Evolutionary conservation across 441 rosid genomes (phyloP), one percentile per base, ranked within the genome.

Genomic region (Biscutella laevigata): DNA sequence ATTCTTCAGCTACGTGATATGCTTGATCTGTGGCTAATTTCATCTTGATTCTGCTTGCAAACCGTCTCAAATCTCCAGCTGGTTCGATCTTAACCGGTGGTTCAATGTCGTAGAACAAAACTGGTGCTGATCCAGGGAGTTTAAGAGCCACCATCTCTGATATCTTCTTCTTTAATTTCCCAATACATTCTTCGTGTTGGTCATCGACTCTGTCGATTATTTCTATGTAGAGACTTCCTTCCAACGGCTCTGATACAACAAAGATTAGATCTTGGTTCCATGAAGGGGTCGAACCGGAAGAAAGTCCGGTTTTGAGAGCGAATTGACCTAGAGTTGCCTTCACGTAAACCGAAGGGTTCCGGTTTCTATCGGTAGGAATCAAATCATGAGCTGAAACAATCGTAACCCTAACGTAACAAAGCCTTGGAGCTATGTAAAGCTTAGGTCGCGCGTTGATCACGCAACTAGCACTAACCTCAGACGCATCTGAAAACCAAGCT

Each of bases 201-300:
- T 20, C 52, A 7, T 49, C 56, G 2, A 19, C 8, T 17, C 17
- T 4, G 6, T 57, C 46, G 0, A 49, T 13, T 14, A 64, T 5
- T 0, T 5, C 3, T 5, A 64, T 13, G 46, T 0, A 7, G 2
- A 57, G 15, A 1, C 27, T 49, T 4, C 10, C 69, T 2, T 64
- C 46, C 5, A 64, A 41, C 45, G 59, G 20, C 33, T 64, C 63
- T 15, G 69, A 64, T 15, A 19, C 37, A 4, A 64, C 58, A 4
- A 64, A 64, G 26, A 64, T 17, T 37, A 64, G 50, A 40, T 64
- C 69, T 41, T 50, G 39, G 12, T 64, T 64, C 69, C 69, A 64
- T 1, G 46, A 6, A 4, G 69, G 69, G 45, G 48, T 57, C 1
- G 9, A 27, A 26, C 63, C 63, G 1, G 45, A n/a, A 19, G 20